Base-by-base conservation (phyloP, 768 basidiomycete genomes). In the Xerocomellus chrysenteron region DNA sequence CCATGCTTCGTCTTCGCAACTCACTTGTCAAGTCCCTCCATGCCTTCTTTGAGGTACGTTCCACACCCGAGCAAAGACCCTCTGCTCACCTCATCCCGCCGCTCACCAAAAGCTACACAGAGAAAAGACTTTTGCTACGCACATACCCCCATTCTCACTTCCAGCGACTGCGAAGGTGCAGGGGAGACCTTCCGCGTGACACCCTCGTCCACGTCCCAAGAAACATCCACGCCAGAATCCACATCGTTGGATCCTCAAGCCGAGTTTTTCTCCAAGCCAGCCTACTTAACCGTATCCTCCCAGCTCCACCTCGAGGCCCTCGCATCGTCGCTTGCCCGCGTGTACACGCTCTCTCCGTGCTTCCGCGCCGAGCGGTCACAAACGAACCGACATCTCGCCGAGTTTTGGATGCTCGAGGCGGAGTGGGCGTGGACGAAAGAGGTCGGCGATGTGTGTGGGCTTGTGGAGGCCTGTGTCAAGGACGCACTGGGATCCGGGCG, bases 341-440 rank as follows among this genome's bases (percentile, higher is more conserved):
- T 92, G 1, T 99, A 94, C 76, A 95, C 95, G 1, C 82, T 99
- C 24, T 87, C 91, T 0, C 95, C 97, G 0, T 89, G 90, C 61
- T 99, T 99, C 74, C 88, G 97, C 16, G 96, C 97, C 21, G 97
- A 99, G 68, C 84, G 84, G 6, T 90, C 88, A 3, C 81, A 87
- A 62, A 98, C 96, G 2, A 83, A 84, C 33, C 80, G 96, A n/a
- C 97, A 99, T 68, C 82, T 99, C 13, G 86, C 92, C 49, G 97
- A 99, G 71, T 99, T 99, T 72, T 98, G 93, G 90, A 99, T 99
- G 97, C 83, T 98, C 52, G 97, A 99, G 74, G 95, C 92, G 0
- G 97, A 99, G 68, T 87, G 92, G 82, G 85, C 85, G 0, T 89
- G 85, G 66, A 74, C 77, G 21, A 61, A 64, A 24, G 68, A 69